Percentiles rank a stretch among this genome's conserved stretches.
Conservation (phyloP, 768 basidiomycete species). For the Calocybe cyanea region DNA sequence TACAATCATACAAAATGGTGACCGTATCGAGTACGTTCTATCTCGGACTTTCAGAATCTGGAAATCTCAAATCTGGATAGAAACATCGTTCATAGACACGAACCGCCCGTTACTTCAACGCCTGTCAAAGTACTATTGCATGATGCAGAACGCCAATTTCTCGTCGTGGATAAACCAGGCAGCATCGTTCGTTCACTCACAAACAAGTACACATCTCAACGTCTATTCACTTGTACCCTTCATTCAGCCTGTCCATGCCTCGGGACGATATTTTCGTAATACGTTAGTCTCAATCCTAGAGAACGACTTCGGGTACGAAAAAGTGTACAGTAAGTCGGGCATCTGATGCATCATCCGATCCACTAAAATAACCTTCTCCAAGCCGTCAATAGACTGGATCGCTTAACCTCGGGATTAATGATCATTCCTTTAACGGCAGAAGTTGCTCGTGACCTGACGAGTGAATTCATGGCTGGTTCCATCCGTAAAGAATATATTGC, state of each 20-base stretch:
- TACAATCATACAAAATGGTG: conserved; percentile 79
- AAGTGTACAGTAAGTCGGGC: conserved; percentile 71
- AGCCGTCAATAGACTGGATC: conserved; percentile 95
- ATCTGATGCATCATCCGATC: not conserved
- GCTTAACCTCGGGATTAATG: conserved; percentile 94
- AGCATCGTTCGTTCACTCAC: conserved; percentile 71
- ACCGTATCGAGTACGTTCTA: conserved; percentile 77
- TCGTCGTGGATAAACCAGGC: conserved; percentile 96
- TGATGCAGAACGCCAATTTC: conserved; percentile 75
- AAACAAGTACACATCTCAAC: conserved; percentile 5
- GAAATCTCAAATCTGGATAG: conserved; percentile 32
- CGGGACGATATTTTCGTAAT: conserved; percentile 87
- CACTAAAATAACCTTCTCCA: conserved; percentile 11
- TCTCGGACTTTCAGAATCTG: not conserved
- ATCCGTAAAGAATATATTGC: conserved; percentile 94
- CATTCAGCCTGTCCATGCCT: conserved; percentile 82
- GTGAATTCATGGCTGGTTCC: conserved; percentile 77
- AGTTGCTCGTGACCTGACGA: conserved; percentile 66
- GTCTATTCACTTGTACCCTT: conserved; percentile 5
- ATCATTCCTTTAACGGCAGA: conserved; percentile 75
- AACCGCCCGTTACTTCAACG: conserved; percentile 87
- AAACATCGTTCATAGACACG: conserved; percentile 94
- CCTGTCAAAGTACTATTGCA: conserved; percentile 78
- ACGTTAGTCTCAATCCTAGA: conserved; percentile 85
- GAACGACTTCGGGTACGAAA: conserved; percentile 76